A percentile compares a stretch with the other conserved stretches of the same genome.
These are phyloP conservation scores for Tuber borchii DNA, from an alignment of 495 filamentous ascomycete species.

Conservation along the genomic window DNA sequence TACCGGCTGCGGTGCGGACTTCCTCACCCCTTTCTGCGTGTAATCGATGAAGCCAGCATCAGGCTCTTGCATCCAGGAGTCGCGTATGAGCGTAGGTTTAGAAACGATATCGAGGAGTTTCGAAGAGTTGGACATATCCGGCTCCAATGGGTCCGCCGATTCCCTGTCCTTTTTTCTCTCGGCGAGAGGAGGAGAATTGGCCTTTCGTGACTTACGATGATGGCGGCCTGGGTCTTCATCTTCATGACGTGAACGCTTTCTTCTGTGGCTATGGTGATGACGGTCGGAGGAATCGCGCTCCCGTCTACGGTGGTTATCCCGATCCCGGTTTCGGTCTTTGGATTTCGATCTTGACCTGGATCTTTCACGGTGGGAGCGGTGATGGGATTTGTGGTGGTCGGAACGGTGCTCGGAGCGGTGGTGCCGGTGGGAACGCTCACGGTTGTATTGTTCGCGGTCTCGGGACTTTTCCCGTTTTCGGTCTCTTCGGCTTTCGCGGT, in stretches of 20 bases:
- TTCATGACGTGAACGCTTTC: conserved; percentile 48
- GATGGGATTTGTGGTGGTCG: conserved; percentile 12
- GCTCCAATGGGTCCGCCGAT: conserved; percentile 47
- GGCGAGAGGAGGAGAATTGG: not conserved
- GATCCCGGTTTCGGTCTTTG: conserved; percentile 39
- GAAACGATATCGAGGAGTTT: conserved; percentile 20
- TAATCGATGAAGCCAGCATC: conserved; percentile 78
- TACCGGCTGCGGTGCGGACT: conserved; percentile 48
- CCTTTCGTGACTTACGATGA: conserved; percentile 36
- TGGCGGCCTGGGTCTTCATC: conserved; percentile 43
- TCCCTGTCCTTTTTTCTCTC: conserved; percentile 36
- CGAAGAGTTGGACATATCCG: conserved; percentile 44
- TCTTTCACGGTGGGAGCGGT: conserved; percentile 37
- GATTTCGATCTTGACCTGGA: conserved; percentile 40
- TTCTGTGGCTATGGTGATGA: conserved; percentile 27
- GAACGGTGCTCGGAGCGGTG: not conserved
- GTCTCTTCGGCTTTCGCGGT: conserved; percentile 15
- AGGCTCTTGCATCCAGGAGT: conserved; percentile 92
- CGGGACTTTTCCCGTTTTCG: conserved; percentile 7
- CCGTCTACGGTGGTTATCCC: conserved; percentile 35
- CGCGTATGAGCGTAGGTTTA: conserved; percentile 52
- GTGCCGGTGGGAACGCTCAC: conserved; percentile 42
- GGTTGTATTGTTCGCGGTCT: conserved; percentile 44
- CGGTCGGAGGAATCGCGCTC: conserved; percentile 15
- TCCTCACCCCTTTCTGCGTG: conserved; percentile 59